Base-by-base conservation (phyloP, 176 grass and related monocot species). In the Secale cereale region DNA sequence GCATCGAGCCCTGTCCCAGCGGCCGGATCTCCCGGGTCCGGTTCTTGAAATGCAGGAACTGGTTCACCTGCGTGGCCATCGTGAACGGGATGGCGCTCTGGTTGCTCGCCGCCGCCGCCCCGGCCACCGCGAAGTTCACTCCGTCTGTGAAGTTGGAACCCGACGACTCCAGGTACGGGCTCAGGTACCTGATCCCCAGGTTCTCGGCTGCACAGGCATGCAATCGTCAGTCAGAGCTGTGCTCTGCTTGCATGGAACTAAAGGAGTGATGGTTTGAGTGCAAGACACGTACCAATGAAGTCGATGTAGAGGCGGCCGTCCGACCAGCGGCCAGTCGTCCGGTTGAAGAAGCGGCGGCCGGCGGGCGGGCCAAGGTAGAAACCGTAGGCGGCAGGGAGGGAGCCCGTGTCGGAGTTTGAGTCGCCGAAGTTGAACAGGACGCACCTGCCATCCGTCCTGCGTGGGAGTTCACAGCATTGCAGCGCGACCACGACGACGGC, bases 381-480 rank as follows among this genome's bases (percentile, higher is more conserved):
- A 43, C 70, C 79, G 28, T 67, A 48, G 59, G 40, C 86, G 62
- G 79, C 70, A 4, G 35, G 16, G 31, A 87, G 61, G 16, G 59
- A 35, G 2, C 94, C 94, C 2, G 94, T 97, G 81, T 97, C 94
- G 48, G 84, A 87, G 87, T 97, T 97, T 2, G 94, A 97, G 74
- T 97, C 94, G 3, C 94, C 94, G 37, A 97, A 97, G 82, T 94
- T 97, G 83, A 97, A 97, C n/a, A 97, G n/a, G 43, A 72, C 22
- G 79, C 80, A 74, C 72, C 70, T 80, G 78, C 60, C 78, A 17
- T 46, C 78, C 37, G 78, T 4, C 17, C 25, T 65, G 6, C 25
- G 23, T 11, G 78, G 60, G 25, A 79, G 39, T 1, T 27, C 77
- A 29, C 59, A 43, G 25, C 59, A 79, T 16, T 80, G 60, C 59